phyloP scores from a whole-genome alignment of 2,329 filamentous ascomycete species.

The Furcasterigmium sp. region DNA sequence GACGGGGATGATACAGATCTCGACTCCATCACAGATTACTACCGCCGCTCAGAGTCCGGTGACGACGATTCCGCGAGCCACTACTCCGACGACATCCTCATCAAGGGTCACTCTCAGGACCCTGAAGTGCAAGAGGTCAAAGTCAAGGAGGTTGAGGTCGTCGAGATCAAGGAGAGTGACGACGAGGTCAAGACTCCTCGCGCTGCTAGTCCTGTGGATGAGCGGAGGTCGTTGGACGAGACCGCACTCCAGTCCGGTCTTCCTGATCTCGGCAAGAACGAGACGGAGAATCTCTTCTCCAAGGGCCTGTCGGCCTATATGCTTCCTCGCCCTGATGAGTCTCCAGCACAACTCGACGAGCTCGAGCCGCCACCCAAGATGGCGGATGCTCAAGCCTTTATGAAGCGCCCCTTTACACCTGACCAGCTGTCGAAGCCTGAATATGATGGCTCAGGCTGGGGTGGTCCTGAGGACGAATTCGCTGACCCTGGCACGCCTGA shows the following conservation, averaged over 20 bases:
- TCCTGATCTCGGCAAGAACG: constrained; percentile 29
- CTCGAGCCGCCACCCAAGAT: constrained; percentile 21
- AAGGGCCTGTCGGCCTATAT: constrained; percentile 41
- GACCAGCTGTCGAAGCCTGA: constrained; percentile 52
- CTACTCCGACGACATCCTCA: constrained; percentile 38
- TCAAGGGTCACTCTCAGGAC: background rate
- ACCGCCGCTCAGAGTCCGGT: constrained; percentile 46
- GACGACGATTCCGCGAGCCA: constrained; percentile 51
- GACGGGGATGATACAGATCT: constrained; percentile 59
- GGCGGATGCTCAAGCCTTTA: constrained; percentile 27
- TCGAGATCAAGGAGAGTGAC: constrained; percentile 13
- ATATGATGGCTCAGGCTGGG: constrained; percentile 60
- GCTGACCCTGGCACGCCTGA: constrained; percentile 72
- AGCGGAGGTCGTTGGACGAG: constrained; percentile 5
- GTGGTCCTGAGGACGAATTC: constrained; percentile 47
- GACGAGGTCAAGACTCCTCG: constrained; percentile 50
- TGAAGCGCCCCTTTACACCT: constrained; percentile 44
- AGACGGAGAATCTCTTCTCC: constrained; percentile 32
- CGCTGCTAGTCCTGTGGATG: constrained; percentile 29
- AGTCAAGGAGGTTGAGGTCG: constrained; percentile 7
- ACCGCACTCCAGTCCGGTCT: constrained; percentile 18
- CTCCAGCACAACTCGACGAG: constrained; percentile 21
- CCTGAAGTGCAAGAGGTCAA: constrained; percentile 4
- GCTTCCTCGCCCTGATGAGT: constrained; percentile 34
- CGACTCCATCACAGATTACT: constrained; percentile 64